These are phyloP conservation scores for Beauveria brongniartii DNA, from an alignment of 2,329 filamentous ascomycete genomes.

Conservation along the genomic window DNA sequence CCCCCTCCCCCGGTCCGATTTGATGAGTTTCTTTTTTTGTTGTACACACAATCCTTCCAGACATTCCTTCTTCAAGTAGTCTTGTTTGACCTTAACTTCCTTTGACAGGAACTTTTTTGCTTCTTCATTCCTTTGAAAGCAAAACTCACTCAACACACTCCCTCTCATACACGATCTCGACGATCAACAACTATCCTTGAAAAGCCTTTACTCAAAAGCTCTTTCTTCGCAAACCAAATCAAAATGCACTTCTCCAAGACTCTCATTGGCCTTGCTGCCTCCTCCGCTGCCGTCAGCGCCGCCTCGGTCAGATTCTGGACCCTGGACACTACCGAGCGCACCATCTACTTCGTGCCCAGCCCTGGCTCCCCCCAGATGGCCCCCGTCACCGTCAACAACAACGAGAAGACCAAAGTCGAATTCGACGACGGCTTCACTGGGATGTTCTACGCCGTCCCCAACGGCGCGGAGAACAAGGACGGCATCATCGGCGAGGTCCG, in stretches of 20 bases:
- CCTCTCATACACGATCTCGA: conserved; percentile 12
- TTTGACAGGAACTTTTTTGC: conserved; percentile 11
- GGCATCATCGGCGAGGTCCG: conserved; percentile 48
- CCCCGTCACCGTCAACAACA: conserved; percentile 31
- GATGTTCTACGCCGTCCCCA: conserved; percentile 42
- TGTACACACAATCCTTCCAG: conserved; percentile 3
- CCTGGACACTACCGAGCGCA: conserved; percentile 43
- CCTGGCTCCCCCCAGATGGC: conserved; percentile 27
- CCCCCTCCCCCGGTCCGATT: conserved; percentile 5
- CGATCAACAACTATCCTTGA: conserved; percentile 14
- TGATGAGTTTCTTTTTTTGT: neutral
- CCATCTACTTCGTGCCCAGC: conserved; percentile 42
- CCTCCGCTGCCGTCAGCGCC: conserved; percentile 35
- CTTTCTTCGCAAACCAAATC: conserved; percentile 18
- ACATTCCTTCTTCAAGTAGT: conserved; percentile 6
- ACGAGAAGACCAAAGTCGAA: conserved; percentile 30
- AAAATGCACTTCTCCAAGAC: conserved; percentile 48
- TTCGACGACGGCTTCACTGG: conserved; percentile 39
- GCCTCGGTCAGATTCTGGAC: conserved; percentile 51
- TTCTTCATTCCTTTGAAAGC: conserved; percentile 14
- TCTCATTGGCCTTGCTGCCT: conserved; percentile 35
- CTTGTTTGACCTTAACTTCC: conserved; percentile 10
- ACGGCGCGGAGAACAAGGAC: conserved; percentile 31
- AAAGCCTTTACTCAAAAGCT: neutral
- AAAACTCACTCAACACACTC: conserved; percentile 11